phyloP scores from a whole-genome alignment of 2,329 filamentous ascomycete species.

The Ophiostoma sp. region DNA sequence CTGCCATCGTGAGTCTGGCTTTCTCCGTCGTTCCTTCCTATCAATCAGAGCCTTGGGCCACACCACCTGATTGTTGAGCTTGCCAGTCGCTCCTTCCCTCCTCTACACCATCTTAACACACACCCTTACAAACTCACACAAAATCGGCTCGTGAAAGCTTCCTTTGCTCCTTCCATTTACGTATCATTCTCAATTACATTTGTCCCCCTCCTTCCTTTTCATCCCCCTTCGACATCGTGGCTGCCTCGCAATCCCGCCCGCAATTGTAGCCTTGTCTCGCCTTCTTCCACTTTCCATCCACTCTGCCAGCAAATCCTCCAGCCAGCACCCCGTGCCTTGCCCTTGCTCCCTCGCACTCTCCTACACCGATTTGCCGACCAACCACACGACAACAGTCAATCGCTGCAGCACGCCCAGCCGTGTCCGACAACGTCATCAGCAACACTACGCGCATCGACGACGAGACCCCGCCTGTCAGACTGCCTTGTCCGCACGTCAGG shows the following conservation, averaged over 20 bases:
- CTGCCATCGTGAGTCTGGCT: neutral
- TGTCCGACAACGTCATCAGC: neutral
- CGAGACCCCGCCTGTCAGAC: neutral
- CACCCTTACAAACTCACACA: neutral
- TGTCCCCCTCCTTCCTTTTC: neutral
- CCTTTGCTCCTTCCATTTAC: neutral
- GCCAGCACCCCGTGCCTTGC: neutral
- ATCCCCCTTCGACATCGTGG: slow-evolving; percentile 8
- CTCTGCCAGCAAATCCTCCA: slow-evolving; percentile 2
- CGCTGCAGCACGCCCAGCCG: neutral
- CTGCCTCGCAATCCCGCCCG: slow-evolving; percentile 11
- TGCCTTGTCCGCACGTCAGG: too few relatives aligned
- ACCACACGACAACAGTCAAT: slow-evolving; percentile 7
- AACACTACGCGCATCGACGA: neutral
- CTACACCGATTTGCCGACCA: slow-evolving; percentile 19
- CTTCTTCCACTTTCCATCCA: slow-evolving; percentile 14
- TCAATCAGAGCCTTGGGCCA: neutral
- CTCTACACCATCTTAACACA: neutral
- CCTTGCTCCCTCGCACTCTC: slow-evolving; percentile 14
- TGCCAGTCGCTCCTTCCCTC: neutral
- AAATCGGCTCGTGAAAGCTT: neutral
- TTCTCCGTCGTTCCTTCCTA: neutral
- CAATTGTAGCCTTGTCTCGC: slow-evolving; percentile 4
- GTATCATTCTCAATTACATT: too few relatives aligned
- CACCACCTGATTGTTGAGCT: neutral